phyloP scores from a whole-genome alignment of 768 basidiomycete species.

The Hericium alpestre region DNA sequence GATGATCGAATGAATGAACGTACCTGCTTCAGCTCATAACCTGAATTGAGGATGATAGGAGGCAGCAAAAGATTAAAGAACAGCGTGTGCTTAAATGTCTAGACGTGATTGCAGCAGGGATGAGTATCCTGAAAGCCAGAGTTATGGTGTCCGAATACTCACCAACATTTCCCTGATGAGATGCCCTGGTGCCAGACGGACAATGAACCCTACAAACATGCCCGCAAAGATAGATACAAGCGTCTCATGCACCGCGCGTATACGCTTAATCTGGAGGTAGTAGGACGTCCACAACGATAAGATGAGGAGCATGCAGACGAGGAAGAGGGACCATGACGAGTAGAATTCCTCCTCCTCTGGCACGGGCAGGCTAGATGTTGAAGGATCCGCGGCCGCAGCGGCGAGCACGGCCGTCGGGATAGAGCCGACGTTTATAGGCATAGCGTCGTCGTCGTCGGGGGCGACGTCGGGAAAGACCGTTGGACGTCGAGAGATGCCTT shows the following conservation, averaged over 20 bases:
- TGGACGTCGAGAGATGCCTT: no score
- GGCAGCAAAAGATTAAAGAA: constrained; percentile 98
- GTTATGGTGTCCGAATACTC: constrained; percentile 25
- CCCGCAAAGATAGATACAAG: constrained; percentile 91
- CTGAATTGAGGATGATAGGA: constrained; percentile 95
- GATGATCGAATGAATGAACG: constrained; percentile 14
- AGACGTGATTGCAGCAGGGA: no score
- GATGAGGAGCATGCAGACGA: constrained; percentile 85
- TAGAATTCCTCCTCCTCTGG: constrained; percentile 79
- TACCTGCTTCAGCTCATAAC: constrained; percentile 94
- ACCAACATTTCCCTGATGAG: constrained; percentile 98
- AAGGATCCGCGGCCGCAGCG: constrained; percentile 5
- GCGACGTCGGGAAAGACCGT: not conserved
- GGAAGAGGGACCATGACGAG: constrained; percentile 89
- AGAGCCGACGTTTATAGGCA: not conserved
- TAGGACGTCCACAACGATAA: constrained; percentile 94
- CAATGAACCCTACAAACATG: constrained; percentile 88
- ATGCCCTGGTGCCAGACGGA: constrained; percentile 82
- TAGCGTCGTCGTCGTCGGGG: not conserved
- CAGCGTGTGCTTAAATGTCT: constrained; percentile 95
- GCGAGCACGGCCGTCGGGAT: not conserved
- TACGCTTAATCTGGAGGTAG: constrained; percentile 94
- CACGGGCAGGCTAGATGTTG: constrained; percentile 1
- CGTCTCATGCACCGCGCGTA: constrained; percentile 93
- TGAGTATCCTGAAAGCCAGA: not conserved